Evolutionary conservation across 2,329 filamentous ascomycete genomes (phyloP), one percentile per base, ranked within the genome.

Genomic region (Pseudogymnoascus sp.): DNA sequence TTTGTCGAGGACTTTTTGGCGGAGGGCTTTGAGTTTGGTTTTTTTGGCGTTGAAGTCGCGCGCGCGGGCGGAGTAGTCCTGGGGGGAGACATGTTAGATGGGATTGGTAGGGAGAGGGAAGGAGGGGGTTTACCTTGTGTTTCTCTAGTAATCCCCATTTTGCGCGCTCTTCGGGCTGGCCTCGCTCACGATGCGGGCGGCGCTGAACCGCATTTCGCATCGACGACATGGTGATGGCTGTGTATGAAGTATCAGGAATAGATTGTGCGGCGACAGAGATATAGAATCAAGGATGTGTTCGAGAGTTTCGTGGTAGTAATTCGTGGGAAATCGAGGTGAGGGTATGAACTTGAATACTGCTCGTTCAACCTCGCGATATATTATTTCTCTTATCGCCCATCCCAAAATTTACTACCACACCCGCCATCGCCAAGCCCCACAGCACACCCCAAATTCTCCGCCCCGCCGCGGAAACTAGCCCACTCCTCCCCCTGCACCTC

Each of bases 111-210:
- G 23, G 1, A 31, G 23, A 12, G 23, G 29, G 14, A 23, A 16
- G 14, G 36, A 63, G 63, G 59, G 54, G 45, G 29, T 67, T 73
- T 72, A 88, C 87, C 80, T 97, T 97, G 82, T 95, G 90, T 79
- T 99, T 97, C 76, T 97, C 95, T 66, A 97, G 86, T 21, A 97
- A 84, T 68, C 95, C 95, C 77, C 92, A 91, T 79, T 91, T 91
- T 68, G 87, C 80, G 62, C 95, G 90, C 73, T 93, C 90, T 67
- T 85, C 77, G 42, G 93, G 90, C 76, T 97, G 95, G 37, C 90
- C 90, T 71, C 95, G 88, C 81, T 97, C 95, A 70, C 88, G 85
- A 77, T 97, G 93, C 69, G 91, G 88, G 73, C 91, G 91, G 77
- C 91, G 85, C 70, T 91, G 85, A 66, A 93, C 84, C 74, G 83